phyloP scores from a whole-genome alignment of 2,329 filamentous ascomycete species.

The Aspergillus uvarum region DNA sequence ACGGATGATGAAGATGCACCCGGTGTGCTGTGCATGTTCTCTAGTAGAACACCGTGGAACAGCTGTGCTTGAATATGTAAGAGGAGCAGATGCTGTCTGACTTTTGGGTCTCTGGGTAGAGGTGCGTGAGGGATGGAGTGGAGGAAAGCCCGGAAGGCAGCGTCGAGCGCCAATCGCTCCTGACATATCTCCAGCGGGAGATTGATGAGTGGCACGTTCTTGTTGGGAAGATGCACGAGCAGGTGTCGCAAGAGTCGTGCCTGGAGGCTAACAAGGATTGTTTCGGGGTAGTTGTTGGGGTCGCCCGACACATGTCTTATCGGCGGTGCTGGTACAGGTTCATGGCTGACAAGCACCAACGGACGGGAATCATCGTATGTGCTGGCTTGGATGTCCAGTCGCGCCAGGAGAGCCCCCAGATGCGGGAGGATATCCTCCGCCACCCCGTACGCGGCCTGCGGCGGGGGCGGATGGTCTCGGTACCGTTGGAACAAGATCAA shows the following conservation, averaged over 20 bases:
- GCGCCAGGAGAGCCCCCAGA: constrained; percentile 15
- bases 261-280: constrained; percentile 3
- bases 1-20: background rate
- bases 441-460: background rate
- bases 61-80: background rate
- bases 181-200: no score
- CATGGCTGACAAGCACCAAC: constrained; percentile 10
- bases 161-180: background rate
- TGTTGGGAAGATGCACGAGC: background rate
- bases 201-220: background rate
- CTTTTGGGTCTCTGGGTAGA: background rate
- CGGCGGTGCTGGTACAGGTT: constrained; percentile 2
- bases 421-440: constrained; percentile 17
- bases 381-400: constrained; percentile 26
- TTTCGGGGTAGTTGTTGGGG: constrained; percentile 12
- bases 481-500: constrained; percentile 20
- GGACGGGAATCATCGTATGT: constrained; percentile 16
- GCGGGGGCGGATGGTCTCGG: constrained; percentile 4
- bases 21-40: background rate
- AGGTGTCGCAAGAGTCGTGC: background rate
- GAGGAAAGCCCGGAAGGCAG: background rate
- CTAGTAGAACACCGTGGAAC: background rate
- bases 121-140: background rate
- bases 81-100: background rate
- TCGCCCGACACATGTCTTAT: background rate